Base-by-base conservation (phyloP, 148 eudicot species). In the Chenopodium album region DNA sequence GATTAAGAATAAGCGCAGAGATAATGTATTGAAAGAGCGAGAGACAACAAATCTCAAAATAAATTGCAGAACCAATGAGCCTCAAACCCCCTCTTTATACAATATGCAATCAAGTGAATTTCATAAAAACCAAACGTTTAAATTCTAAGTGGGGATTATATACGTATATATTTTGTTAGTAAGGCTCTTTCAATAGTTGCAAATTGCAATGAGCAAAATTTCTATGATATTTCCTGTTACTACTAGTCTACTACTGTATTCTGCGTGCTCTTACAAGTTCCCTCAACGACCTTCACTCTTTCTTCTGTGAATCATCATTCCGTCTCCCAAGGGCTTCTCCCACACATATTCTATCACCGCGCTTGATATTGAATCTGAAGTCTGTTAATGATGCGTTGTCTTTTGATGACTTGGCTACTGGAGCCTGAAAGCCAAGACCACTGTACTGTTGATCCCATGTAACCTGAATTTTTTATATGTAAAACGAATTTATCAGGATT, bases 391-490 rank as follows among this genome's bases (percentile, higher is more conserved):
- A 71, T 6, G 81, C 79, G 19, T 83, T 79, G 16, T 82, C 89
- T 73, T 79, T 65, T 4, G 80, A 63, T 74, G 84, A 82, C 68
- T 85, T 72, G 1, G 88, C 88, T 62, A 87, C 80, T 0, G 98
- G 97, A 79, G 98, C 97, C 85, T 95, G 99, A 87, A 96, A 96
- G 63, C 94, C 90, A 4, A 94, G 87, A 54, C 92, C 95, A 29
- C 31, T 29, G 31, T 76, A 95, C 97, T 3, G 97, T 95, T 11
- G 99, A 95, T 28, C 99, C 99, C 98, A 95, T 91, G 95, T 98
- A 26, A 96, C 84, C 99, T 96, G 91, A 79, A 82, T 77, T 19
- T 37, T 75, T 41, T 77, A 12, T 16, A 63, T 44, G 12, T 9
- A 37, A 56, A n/a, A 52, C 22, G 9, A 12, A 9, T 69, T 68